Evolutionary conservation across 495 filamentous ascomycete species (phyloP), one percentile per base, ranked within the genome.

Genomic region (Penicillium verhagenii): DNA sequence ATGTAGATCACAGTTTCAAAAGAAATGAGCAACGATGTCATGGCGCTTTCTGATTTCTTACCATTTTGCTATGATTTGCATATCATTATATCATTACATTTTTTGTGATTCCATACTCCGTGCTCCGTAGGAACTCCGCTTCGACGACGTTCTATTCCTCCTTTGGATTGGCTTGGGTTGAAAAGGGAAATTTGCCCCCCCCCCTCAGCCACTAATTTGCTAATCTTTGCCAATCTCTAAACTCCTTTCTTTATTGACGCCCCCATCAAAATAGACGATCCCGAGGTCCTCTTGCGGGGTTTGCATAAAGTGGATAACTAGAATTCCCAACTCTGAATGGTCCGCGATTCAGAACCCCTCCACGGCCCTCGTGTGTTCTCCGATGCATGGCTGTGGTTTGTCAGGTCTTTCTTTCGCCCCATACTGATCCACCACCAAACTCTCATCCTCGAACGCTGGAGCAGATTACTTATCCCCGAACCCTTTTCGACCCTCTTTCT

Each of bases 1-100:
- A 76, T 76, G 73, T 76, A 66, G 23, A 52, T 25, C 13, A 7
- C 23, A 19, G 13, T 21, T 48, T 55, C 42, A 33, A 44, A 25
- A 43, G 18, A 29, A 53, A 53, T 53, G 50, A 31, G 50, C 14
- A 44, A 53, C 39, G 50, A 53, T 35, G 28, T 45, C 26, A 53
- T 37, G 50, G 39, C 31, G 11, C 14, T 42, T 20, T 5, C 11
- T 23, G 1, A 25, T 50, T 50, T 26, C 21, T 11, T 37, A 11
- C 23, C 11, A 23, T 45, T 45, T 3, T 18, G 13, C 19, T 18
- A n/a, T n/a, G n/a, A 8, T 35, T 35, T 35, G 31, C 31, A n/a
- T n/a, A n/a, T n/a, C n/a, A n/a, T n/a, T n/a, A n/a, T n/a, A n/a
- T n/a, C n/a, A n/a, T n/a, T n/a, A n/a, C n/a, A n/a, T 35, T 35